Evolutionary conservation across 257 asterid genomes (phyloP), one percentile per base, ranked within the genome.

Genomic region (Nicotiana undulata): DNA sequence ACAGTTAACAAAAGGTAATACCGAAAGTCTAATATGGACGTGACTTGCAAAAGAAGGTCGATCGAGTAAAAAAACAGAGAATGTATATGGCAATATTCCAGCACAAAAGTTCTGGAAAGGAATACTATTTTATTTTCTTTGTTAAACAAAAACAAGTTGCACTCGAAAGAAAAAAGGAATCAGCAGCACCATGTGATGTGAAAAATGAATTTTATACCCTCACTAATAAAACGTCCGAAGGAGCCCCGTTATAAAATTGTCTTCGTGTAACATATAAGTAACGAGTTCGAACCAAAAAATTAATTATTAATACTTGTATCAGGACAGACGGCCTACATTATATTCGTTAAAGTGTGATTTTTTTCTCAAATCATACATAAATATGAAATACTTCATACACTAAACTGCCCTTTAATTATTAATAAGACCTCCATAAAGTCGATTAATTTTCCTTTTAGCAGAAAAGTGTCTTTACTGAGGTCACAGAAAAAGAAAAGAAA

Each of bases 221-320:
- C 7, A 7, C 11, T 40, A 40, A 40, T 40, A 40, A 40, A 2
- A 40, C 9, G 46, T 7, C 3, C 3, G 7, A 6, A 7, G 9
- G 2, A 0, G 46, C 1, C 3, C 1, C 46, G n/a, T n/a, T n/a
- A n/a, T 37, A 37, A 37, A 34, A 40, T 40, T 40, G 1, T 7
- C 0, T 0, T 0, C 0, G 0, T 40, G 0, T 40, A 0, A 8
- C 3, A 0, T 37, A 37, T 37, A 37, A 40, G 0, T 7, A 40
- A 40, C 3, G 3, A 8, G 3, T 7, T 1, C 11, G 0, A 7
- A 0, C 9, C 3, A 0, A 1, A 40, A 0, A 40, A 40, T 1
- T 0, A 40, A 2, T 8, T 0, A 40, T 7, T 40, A 1, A 40
- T 37, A 40, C 0, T 40, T 8, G 11, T 40, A 40, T 40, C 2